Conservation (phyloP, 2,329 filamentous ascomycete species). For the Apiospora saccharicola region DNA sequence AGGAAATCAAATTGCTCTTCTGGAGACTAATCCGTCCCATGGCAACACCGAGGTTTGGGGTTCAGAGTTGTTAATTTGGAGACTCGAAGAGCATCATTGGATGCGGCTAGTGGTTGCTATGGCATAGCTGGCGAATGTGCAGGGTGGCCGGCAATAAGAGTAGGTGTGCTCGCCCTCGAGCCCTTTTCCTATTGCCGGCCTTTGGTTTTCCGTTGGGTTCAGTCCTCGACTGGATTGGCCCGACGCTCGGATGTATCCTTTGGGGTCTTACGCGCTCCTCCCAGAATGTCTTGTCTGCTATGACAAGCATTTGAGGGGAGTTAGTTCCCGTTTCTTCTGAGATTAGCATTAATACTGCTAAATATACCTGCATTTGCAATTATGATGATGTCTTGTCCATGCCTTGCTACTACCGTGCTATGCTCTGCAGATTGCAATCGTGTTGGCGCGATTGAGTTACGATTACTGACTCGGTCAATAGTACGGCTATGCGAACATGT, state of each 20-base stretch:
- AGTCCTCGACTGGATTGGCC: not conserved
- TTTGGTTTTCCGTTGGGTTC: constrained; percentile 15
- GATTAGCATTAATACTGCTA: constrained; percentile 22
- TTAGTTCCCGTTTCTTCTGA: constrained; percentile 1
- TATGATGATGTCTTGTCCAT: too few species aligned
- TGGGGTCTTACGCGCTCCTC: not conserved
- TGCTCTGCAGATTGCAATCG: too few species aligned
- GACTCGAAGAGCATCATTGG: constrained; percentile 10
- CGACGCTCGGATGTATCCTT: constrained; percentile 11
- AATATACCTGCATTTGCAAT: constrained; percentile 17
- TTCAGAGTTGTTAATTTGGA: not conserved
- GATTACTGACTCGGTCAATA: too few species aligned
- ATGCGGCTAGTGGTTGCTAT: constrained; percentile 11
- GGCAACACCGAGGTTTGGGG: not conserved
- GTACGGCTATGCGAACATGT: too few species aligned
- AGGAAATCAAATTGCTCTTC: constrained; percentile 1
- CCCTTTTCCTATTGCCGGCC: not conserved
- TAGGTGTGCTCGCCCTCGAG: constrained; percentile 5
- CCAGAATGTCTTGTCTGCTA: not conserved
- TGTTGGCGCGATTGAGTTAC: too few species aligned
- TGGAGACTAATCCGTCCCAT: not conserved
- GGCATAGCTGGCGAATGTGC: constrained; percentile 16
- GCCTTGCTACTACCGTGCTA: too few species aligned
- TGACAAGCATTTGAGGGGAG: not conserved
- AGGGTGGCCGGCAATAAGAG: not conserved